Evolutionary conservation across 805 yeast species (phyloP), one percentile per base, ranked within the genome.

Genomic region (Tetrapisispora namnaoensis): DNA sequence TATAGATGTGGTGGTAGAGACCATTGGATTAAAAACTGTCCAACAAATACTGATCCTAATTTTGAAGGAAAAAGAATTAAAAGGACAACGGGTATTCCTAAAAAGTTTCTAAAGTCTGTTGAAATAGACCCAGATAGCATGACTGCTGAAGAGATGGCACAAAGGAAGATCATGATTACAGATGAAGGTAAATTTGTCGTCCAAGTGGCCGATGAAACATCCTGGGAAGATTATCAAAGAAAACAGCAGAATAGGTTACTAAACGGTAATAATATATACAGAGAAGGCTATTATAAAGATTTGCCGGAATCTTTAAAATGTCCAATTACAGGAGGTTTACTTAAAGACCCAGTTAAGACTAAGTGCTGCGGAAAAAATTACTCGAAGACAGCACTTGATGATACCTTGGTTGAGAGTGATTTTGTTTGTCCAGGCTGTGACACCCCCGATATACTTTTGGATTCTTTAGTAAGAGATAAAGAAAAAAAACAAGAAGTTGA

Each of bases 1-100:
- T 91, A 93, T 65, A 75, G 96, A 62, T 93, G 99, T 71, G 98
- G 98, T 45, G 87, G 86, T 28, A 86, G 88, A 66, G 93, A 88
- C 49, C 99, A 93, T 66, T 91, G 95, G 89, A 91, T 93, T 51
- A 86, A 85, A 61, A 87, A 89, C 58, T 93, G 99, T 71, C 99
- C 99, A 0, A 87, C 95, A 3, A 84, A 86, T 60, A 80, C 79
- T 41, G 98, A 91, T 67, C 96, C 96, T 2, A 86, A 80, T 57
- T 89, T 89, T 76, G 98, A 91, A 62, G 95, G 95, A 18, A 87
- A 86, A 61, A 76, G 95, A 52, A 84, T 93, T 44, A 84, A 86
- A 58, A 77, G 95, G 57, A 90, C 97, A 0, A 93, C 98, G 0
- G 99, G 99, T 82, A 93, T 93, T 61, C 99, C 99, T 2, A 85